A percentile compares a stretch with the other conserved stretches of the same genome.
Conservation (phyloP, 306 rosid genomes). For the Fagus sylvatica region DNA sequence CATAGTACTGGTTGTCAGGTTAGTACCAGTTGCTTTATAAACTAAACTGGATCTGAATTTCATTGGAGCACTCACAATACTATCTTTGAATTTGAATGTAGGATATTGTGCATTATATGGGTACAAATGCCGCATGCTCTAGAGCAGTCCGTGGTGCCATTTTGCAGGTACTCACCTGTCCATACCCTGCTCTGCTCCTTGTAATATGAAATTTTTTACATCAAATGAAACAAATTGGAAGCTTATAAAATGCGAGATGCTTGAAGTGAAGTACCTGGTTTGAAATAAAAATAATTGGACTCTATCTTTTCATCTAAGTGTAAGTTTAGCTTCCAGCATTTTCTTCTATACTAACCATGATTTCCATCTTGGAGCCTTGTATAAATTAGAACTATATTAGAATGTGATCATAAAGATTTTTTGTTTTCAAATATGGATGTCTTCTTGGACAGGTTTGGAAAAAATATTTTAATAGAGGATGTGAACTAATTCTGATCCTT, state of each 20-base stretch:
- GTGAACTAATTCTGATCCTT: not conserved
- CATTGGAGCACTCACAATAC: slow-evolving; percentile 11
- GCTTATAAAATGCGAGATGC: not conserved
- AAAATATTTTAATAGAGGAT: not conserved
- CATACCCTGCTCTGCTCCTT: slow-evolving; percentile 9
- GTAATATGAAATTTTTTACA: not conserved
- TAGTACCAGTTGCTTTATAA: slow-evolving; percentile 34
- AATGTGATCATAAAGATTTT: not conserved
- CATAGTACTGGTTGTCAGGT: slow-evolving; percentile 99
- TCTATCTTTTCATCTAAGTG: not conserved
- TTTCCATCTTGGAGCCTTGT: too few species aligned
- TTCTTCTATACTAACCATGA: too few species aligned
- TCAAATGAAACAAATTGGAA: not conserved
- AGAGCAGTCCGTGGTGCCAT: slow-evolving; percentile 98
- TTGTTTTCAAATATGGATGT: not conserved
- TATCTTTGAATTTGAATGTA: slow-evolving; percentile 45
- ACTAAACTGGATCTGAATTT: slow-evolving; percentile 25
- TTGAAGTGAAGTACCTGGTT: not conserved
- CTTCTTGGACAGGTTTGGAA: not conserved
- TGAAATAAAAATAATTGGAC: not conserved
- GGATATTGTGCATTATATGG: slow-evolving; percentile 94
- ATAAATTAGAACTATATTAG: too few species aligned
- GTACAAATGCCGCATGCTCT: slow-evolving; percentile 92
- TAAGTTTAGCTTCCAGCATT: not conserved
- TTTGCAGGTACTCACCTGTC: slow-evolving; percentile 65